Conservation (phyloP, 306 rosid species). For the Amphicarpaea edgeworthii region DNA sequence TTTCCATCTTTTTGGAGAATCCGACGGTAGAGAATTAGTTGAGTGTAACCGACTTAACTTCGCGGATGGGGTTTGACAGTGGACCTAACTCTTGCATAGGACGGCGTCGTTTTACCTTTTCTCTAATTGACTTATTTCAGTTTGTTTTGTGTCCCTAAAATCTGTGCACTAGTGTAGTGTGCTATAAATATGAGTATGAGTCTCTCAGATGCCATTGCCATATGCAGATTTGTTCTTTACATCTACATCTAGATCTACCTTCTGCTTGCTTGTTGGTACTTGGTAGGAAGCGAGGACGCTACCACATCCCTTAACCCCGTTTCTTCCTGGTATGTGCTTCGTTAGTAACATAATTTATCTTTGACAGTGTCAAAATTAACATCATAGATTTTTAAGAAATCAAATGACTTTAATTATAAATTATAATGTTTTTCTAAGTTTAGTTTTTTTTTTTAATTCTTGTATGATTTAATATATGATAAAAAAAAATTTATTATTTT, state of each 20-base stretch:
- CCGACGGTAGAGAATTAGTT: background rate
- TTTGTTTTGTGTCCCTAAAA: background rate
- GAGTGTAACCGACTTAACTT: constrained; percentile 42
- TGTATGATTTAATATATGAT: no score
- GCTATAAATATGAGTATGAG: constrained; percentile 21
- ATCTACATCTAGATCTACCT: background rate
- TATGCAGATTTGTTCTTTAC: background rate
- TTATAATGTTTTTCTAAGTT: background rate
- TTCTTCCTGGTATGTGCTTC: no score
- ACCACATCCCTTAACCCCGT: constrained; percentile 1
- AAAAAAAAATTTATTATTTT: no score
- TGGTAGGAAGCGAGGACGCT: background rate
- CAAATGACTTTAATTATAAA: background rate
- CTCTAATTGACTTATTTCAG: background rate
- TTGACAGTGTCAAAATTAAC: background rate
- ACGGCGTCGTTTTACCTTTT: constrained; percentile 15
- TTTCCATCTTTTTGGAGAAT: background rate
- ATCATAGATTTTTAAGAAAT: background rate
- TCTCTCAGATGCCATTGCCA: background rate
- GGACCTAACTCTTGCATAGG: background rate
- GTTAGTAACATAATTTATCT: background rate
- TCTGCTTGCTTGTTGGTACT: background rate
- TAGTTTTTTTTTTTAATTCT: background rate
- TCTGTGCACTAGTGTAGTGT: background rate
- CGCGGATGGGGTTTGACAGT: background rate